Evolutionary conservation across 2,329 filamentous ascomycete species (phyloP), one percentile per base, ranked within the genome.

Genomic region (Macrophomina tecta): DNA sequence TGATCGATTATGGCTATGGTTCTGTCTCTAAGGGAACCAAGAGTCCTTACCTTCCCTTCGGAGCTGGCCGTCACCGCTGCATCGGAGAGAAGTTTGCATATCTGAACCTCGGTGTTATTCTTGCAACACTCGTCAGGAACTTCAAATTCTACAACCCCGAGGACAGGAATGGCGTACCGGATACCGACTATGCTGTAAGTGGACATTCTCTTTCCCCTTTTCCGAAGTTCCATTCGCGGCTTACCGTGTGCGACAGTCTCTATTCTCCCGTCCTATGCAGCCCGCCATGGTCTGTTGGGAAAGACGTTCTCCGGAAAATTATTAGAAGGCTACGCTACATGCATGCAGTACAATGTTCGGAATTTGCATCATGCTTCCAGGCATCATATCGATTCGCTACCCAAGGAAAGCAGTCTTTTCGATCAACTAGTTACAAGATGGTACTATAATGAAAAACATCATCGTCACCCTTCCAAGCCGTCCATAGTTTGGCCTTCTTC

Each of bases 61-160:
- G 93, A 64, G 93, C 92, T 42, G 93, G 93, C 40, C 85, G 93
- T 71, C 93, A 97, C 81, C 86, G 93, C 70, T 97, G 93, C 80
- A 96, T 97, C 74, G 93, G 93, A 70, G 93, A 97, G 83, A 91
- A 96, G 73, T 97, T 97, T 78, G 93, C 93, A 73, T 94, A 94
- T 76, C 85, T 94, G 64, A 93, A 97, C 80, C 84, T 97, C 68
- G 89, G 92, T 75, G 92, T 91, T 64, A 94, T 97, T 71, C 82
- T 88, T 11, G 91, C 90, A 65, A 88, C 87, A 68, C 80, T 92
- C 69, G 90, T 94, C 52, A 86, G 92, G 55, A 74, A 87, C 51
- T 90, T 96, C 81, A 93, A 91, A 81, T 87, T 95, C 77, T 83
- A 84, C 74, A 94, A 91, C 71, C 77, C 87, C 4, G 87, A 91